Conservation (phyloP, 352 stramenopile genomes). For the Sclerospora graminicola region DNA sequence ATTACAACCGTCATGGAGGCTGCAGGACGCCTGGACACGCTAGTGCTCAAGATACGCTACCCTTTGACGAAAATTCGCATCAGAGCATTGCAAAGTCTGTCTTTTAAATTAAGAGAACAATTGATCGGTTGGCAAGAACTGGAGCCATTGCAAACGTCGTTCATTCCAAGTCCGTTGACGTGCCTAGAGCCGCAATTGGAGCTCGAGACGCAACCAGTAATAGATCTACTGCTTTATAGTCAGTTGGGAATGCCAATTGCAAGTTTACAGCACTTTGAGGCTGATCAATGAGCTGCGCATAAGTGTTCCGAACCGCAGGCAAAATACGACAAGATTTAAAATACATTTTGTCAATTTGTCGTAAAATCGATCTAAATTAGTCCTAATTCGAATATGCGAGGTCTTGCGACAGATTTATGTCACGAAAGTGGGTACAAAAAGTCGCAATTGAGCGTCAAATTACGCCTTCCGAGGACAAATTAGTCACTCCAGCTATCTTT, state of each 20-base stretch:
- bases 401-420: slow-evolving; percentile 35
- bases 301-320: slow-evolving; percentile 22
- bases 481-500: neutral
- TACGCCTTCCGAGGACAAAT: neutral
- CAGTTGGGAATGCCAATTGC: slow-evolving; percentile 13
- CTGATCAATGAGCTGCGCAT: slow-evolving; percentile 26
- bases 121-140: slow-evolving; percentile 32
- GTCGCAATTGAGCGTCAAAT: neutral
- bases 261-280: slow-evolving; percentile 26
- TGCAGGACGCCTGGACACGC: slow-evolving; percentile 17
- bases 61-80: slow-evolving; percentile 46
- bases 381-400: slow-evolving; percentile 15
- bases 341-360: too few relatives aligned
- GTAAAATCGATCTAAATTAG: too few relatives aligned
- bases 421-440: slow-evolving; percentile 2
- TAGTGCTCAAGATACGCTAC: slow-evolving; percentile 54
- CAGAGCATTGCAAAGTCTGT: slow-evolving; percentile 42
- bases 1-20: neutral
- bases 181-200: slow-evolving; percentile 36
- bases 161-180: slow-evolving; percentile 25
- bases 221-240: slow-evolving; percentile 34
- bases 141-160: slow-evolving; percentile 17
- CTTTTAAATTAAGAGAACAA: slow-evolving; percentile 56
- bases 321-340: slow-evolving; percentile 31
- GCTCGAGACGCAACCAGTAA: slow-evolving; percentile 32